Percentiles rank a stretch among this genome's conserved stretches.
Evolutionary conservation across 495 filamentous ascomycete species (phyloP).

Genomic region (Aspergillus taichungensis): DNA sequence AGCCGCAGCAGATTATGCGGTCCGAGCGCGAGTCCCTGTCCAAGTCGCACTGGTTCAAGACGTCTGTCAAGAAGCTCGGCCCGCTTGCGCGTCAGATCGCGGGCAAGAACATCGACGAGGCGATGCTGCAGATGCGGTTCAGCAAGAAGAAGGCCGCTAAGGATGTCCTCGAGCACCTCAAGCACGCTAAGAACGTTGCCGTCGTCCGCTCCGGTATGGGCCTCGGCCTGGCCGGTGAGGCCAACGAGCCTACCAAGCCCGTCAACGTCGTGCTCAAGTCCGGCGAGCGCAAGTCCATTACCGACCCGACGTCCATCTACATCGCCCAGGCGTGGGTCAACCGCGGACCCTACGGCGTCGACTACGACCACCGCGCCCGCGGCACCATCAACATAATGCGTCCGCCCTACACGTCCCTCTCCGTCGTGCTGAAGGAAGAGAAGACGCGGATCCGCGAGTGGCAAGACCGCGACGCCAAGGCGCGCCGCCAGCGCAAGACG

Average conservation of each 20-base stretch:
- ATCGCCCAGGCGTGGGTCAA: slow-evolving; percentile 88
- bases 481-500: slow-evolving; percentile 53
- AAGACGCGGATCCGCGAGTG: slow-evolving; percentile 73
- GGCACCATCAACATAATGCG: slow-evolving; percentile 53
- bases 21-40: slow-evolving; percentile 62
- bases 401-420: slow-evolving; percentile 66
- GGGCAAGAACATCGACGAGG: slow-evolving; percentile 86
- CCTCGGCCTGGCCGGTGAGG: slow-evolving; percentile 37
- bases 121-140: slow-evolving; percentile 90
- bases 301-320: slow-evolving; percentile 69
- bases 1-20: slow-evolving; percentile 51
- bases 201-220: slow-evolving; percentile 78
- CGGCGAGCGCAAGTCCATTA: slow-evolving; percentile 48
- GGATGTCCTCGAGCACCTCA: slow-evolving; percentile 68
- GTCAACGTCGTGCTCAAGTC: slow-evolving; percentile 29
- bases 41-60: slow-evolving; percentile 62
- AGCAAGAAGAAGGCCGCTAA: slow-evolving; percentile 85
- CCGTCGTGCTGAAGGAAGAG: slow-evolving; percentile 84
- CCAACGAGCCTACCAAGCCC: slow-evolving; percentile 28
- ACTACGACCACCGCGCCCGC: slow-evolving; percentile 57
- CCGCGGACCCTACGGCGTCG: slow-evolving; percentile 51
- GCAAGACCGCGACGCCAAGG: slow-evolving; percentile 66
- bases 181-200: slow-evolving; percentile 68
- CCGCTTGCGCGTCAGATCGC: slow-evolving; percentile 76
- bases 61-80: slow-evolving; percentile 80